phyloP scores from a whole-genome alignment of 176 grass and related monocot species.

The Guadua angustifolia region DNA sequence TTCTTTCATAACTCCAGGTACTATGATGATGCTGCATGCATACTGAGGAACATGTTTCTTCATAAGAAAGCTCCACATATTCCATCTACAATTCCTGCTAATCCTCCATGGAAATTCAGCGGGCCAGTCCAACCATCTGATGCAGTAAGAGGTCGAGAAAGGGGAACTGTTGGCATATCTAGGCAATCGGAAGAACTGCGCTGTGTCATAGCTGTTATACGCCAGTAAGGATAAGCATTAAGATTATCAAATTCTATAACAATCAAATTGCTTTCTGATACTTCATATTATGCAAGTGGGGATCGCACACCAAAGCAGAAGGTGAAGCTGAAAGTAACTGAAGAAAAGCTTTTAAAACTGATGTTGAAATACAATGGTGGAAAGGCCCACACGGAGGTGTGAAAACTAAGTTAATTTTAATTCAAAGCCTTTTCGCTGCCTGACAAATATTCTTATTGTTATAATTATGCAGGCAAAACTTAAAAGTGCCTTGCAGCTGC shows the following conservation, averaged over 20 bases:
- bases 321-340: conserved; percentile 91
- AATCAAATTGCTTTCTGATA: conserved; percentile 35
- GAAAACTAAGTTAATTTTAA: neutral
- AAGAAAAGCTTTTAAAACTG: conserved; percentile 95
- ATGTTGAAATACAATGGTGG: conserved; percentile 98
- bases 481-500: conserved; percentile 92
- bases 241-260: conserved; percentile 16
- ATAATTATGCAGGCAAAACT: conserved; percentile 79
- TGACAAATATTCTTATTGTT: conserved; percentile 30
- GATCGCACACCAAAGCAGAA: conserved; percentile 99
- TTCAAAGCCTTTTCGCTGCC: conserved; percentile 33
- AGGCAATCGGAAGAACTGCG: conserved; percentile 88
- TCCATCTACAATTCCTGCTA: conserved; percentile 80
- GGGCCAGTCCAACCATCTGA: conserved; percentile 60
- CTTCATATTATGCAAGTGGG: conserved; percentile 67
- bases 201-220: conserved; percentile 90
- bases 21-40: conserved; percentile 91
- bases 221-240: conserved; percentile 80
- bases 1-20: conserved; percentile 60
- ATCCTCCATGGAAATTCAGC: conserved; percentile 83
- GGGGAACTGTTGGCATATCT: conserved; percentile 71
- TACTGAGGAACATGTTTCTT: conserved; percentile 96
- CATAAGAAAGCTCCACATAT: conserved; percentile 95
- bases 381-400: conserved; percentile 75
- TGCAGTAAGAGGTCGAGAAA: conserved; percentile 57